Base-by-base conservation (phyloP, 129 eudicot species). In the Pulicaria dysenterica region DNA sequence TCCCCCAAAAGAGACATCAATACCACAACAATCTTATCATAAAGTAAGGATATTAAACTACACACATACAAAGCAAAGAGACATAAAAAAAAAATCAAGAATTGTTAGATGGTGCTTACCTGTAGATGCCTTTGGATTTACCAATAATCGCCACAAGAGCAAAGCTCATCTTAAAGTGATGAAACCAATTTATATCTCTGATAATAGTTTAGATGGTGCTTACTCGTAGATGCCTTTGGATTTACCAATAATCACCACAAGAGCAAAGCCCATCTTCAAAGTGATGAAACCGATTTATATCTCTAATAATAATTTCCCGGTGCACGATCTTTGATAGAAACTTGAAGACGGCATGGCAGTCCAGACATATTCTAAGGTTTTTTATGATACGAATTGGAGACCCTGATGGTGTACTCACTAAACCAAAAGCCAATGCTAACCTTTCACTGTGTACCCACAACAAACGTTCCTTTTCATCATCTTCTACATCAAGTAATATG, bases 101-200 rank as follows among this genome's bases (percentile, higher is more conserved):
- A 24, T 0, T 24, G 31, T 24, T 24, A 24, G 31, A 24, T 16
- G 10, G 4, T 67, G 53, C 44, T 51, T 17, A 43, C 34, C 34
- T 50, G 39, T 69, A 46, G 57, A 72, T 45, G 45, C 48, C 41
- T 60, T 45, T 58, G 11, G 37, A 8, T 38, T 77, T 79, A 90
- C 96, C 95, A 90, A 73, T 85, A 90, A 81, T 90, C 95, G 5
- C 90, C 84, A 86, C 94, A 90, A 36, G 96, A 90, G 77, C 96
- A 90, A 70, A 67, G 14, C 37, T 94, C 96, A 58, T 81, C 77
- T 60, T 15, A 45, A 12, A 43, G 37, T 13, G 41, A 64, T 74
- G 44, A 64, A 38, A 38, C 64, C 38, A 73, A 57, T 90, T 90
- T 45, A 90, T 87, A 83, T 90, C 96, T 67, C 95, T 79, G n/a